Evolutionary conservation across 768 basidiomycete species (phyloP).

Genomic region (Suillus cothurnatus): DNA sequence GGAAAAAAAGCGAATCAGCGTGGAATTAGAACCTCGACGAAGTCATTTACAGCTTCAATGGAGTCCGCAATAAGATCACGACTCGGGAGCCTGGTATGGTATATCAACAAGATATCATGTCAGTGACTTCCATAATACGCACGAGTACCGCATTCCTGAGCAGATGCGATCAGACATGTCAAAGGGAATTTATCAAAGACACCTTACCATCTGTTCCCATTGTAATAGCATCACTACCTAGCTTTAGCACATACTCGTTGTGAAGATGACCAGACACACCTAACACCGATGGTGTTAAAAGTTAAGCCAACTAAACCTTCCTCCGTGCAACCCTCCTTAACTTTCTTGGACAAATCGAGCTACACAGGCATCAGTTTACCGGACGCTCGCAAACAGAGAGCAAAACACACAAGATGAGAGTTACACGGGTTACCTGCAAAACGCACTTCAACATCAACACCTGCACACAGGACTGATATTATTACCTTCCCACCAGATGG

Average conservation of each 20-base stretch:
- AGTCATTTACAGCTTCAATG: constrained; percentile 67
- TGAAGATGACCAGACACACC: constrained; percentile 42
- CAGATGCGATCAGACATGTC: constrained; percentile 2
- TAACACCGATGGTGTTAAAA: constrained; percentile 86
- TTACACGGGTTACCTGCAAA: constrained; percentile 82
- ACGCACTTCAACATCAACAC: not conserved
- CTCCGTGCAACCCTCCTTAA: constrained; percentile 81
- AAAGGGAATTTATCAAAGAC: not conserved
- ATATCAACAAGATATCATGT: constrained; percentile 1
- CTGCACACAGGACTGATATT: constrained; percentile 3
- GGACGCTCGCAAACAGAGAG: not conserved
- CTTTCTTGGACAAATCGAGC: constrained; percentile 77
- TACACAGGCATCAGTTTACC: constrained; percentile 28
- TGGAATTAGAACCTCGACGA: not conserved
- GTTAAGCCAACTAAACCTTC: constrained; percentile 81
- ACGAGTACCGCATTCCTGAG: constrained; percentile 88
- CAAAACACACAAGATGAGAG: constrained; percentile 62
- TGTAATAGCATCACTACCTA: constrained; percentile 76
- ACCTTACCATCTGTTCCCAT: constrained; percentile 85
- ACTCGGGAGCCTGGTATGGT: constrained; percentile 63
- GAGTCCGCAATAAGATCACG: constrained; percentile 91
- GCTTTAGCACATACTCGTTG: constrained; percentile 4
- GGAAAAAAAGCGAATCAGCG: constrained; percentile 6
- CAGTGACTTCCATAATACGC: constrained; percentile 29
- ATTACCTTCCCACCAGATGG: constrained; percentile 92